A percentile compares a stretch with the other conserved stretches of the same genome.
These are phyloP conservation scores for Aureobasidium leucospermi DNA, from an alignment of 2,329 filamentous ascomycete species.

Conservation along the genomic window DNA sequence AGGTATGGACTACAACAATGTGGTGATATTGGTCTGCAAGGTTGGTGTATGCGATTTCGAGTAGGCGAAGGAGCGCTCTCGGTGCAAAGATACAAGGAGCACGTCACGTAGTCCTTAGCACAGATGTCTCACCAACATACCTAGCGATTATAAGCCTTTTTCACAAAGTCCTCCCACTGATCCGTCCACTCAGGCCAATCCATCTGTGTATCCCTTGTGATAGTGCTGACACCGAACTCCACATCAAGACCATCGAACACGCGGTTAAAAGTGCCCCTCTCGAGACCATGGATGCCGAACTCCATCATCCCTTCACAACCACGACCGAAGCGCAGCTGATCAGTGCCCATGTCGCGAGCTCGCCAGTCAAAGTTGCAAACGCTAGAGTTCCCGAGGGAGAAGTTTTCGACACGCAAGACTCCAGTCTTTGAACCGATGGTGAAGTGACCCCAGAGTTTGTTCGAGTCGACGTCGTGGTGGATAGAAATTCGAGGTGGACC, in stretches of 20 bases:
- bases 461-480: slow-evolving; percentile 21
- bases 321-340: slow-evolving; percentile 25
- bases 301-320: slow-evolving; percentile 28
- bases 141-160: neutral
- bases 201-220: neutral
- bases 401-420: slow-evolving; percentile 34
- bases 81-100: too few species aligned
- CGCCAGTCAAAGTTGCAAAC: slow-evolving; percentile 25
- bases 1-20: too few species aligned
- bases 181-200: slow-evolving; percentile 3
- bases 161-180: neutral
- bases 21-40: too few species aligned
- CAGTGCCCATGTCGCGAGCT: slow-evolving; percentile 23
- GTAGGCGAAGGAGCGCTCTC: too few species aligned
- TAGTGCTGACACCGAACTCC: neutral
- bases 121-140: neutral
- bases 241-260: slow-evolving; percentile 4
- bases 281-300: slow-evolving; percentile 19
- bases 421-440: slow-evolving; percentile 37
- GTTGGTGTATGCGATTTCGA: too few species aligned
- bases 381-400: slow-evolving; percentile 18
- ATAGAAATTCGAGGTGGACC: slow-evolving; percentile 16
- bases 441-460: slow-evolving; percentile 42
- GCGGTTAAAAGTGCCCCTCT: neutral
- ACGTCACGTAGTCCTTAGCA: too few species aligned